Base-by-base conservation (phyloP, 169 alveolate species). In the Amoebophrya sp. region DNA sequence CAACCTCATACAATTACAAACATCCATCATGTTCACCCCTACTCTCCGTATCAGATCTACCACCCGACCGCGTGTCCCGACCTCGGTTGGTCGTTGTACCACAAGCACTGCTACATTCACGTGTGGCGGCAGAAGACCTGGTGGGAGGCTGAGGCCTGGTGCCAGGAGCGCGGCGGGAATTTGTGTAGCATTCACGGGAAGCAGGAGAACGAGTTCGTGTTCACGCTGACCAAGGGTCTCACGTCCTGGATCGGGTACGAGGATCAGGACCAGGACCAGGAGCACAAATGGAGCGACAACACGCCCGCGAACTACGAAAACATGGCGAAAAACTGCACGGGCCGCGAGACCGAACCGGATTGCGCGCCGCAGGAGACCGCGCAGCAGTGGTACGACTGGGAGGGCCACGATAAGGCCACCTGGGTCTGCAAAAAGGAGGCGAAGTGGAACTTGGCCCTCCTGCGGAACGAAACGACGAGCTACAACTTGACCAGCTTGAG, bases 331-430 rank as follows among this genome's bases (percentile, higher is more conserved):
- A 66, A 66, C 35, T 66, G 83, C 35, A 66, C 83, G 29, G 83
- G 83, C 32, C 83, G 83, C 35, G 83, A 66, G 35, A 7, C 32
- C 83, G 83, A 66, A 2, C 83, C 83, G 38, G 83, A 66, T 25
- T 66, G 83, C 35, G 83, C 12, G 35, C 83, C 83, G 10, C 7
- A 12, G 35, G 83, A 66, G 35, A 25, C 32, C 10, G 83, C 83
- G 38, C 83, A 66, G 83, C 83, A 66, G 83, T 66, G 83, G 83
- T 25, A 66, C 83, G 83, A 66, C 83, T 66, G 83, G 83, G 38
- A 66, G 35, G 83, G 83, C 32, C 10, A 66, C 39, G 83, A 66
- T 25, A 25, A 2, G 35, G 83, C 39, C 35, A 12, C 83, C 35
- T 66, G 83, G 83, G 83, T 66, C 35, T 66, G 83, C 83, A 66